Evolutionary conservation across 768 basidiomycete species (phyloP), one percentile per base, ranked within the genome.

Genomic region (Russula sp.): DNA sequence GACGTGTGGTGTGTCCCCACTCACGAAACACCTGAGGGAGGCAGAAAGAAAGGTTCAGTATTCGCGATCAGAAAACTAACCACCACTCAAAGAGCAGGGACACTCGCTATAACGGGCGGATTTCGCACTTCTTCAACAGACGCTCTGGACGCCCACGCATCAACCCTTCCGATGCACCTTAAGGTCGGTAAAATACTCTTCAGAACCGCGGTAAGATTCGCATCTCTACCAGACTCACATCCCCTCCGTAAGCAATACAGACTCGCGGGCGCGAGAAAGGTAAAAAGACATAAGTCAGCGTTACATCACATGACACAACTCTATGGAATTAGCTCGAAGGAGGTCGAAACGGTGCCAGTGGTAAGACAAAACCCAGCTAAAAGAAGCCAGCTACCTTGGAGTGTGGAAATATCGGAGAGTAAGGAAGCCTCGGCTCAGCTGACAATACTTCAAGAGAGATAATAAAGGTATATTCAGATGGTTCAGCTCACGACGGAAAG

Each of bases 81-180:
- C 1, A 38, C 50, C 0, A 56, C 71, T 0, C 74, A 76, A 57
- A 57, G 74, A 0, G 30, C 52, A 0, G 75, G 70, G 0, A 59
- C 68, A 0, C 38, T 69, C 0, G 55, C 59, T 0, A 71, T 72
- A 4, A 71, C 72, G 16, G 68, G 69, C 0, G 71, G 71, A 0
- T 50, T 71, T 3, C 26, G 66, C 7, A 65, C 68, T 0, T 65
- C 66, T 0, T 59, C 71, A 0, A 58, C 59, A 0, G 71, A 74
- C 24, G 53, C 52, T 0, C 44, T 71, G 0, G 66, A 72, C 9
- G 48, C 54, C 0, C 66, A 69, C 18, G 24, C 68, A 0, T 10
- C 60, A 16, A n/a, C 70, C 0, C n/a, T 68, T 0, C 73, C 72
- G 0, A 59, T 67, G 2, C 30, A 54, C 0, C 53, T 68, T 0